A percentile compares a stretch with the other conserved stretches of the same genome.
Evolutionary conservation across 2,329 filamentous ascomycete species (phyloP).

Genomic region (Fusarium vanettenii): DNA sequence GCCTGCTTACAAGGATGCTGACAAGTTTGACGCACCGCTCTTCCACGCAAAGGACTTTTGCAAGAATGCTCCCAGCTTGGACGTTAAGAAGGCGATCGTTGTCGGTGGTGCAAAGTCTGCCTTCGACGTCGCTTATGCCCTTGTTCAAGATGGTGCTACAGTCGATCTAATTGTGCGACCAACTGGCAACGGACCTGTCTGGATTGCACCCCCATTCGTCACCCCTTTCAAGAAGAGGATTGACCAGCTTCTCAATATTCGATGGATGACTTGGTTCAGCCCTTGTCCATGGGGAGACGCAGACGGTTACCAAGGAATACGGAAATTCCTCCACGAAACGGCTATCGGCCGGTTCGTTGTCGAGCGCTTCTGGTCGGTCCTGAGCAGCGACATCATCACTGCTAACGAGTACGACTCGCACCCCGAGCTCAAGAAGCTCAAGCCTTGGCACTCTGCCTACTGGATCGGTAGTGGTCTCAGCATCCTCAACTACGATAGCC

Average conservation of each 20-base stretch:
- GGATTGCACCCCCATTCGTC: slow-evolving; percentile 66
- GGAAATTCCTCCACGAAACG: slow-evolving; percentile 63
- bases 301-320: slow-evolving; percentile 61
- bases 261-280: slow-evolving; percentile 72
- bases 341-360: slow-evolving; percentile 60
- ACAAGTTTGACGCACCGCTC: slow-evolving; percentile 51
- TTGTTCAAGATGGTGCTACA: slow-evolving; percentile 57
- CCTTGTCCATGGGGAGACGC: slow-evolving; percentile 73
- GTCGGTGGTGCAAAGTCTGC: slow-evolving; percentile 69
- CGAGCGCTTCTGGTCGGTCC: slow-evolving; percentile 60
- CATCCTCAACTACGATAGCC: slow-evolving; percentile 64
- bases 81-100: slow-evolving; percentile 55
- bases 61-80: slow-evolving; percentile 46
- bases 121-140: slow-evolving; percentile 67
- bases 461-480: slow-evolving; percentile 63
- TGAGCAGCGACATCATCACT: slow-evolving; percentile 59
- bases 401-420: slow-evolving; percentile 59
- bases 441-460: slow-evolving; percentile 54
- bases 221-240: slow-evolving; percentile 70
- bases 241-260: slow-evolving; percentile 64
- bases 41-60: slow-evolving; percentile 60
- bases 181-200: slow-evolving; percentile 64
- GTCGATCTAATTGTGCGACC: slow-evolving; percentile 65
- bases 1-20: slow-evolving; percentile 51
- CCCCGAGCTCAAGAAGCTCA: slow-evolving; percentile 53